Evolutionary conservation across 2,329 filamentous ascomycete genomes (phyloP).

Genomic region (Zymoseptoria passerinii): DNA sequence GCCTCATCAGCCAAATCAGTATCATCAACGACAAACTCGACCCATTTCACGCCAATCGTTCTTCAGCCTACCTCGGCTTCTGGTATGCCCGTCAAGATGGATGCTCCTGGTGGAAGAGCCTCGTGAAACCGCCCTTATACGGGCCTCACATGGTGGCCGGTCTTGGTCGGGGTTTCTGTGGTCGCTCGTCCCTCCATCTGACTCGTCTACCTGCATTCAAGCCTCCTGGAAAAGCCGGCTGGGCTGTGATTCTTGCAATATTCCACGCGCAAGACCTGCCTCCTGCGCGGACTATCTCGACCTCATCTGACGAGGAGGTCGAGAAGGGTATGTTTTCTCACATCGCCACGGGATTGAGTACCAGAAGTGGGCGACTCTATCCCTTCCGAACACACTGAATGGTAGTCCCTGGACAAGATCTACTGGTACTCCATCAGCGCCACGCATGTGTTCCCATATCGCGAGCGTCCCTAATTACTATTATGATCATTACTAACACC

Average conservation of each 20-base stretch:
- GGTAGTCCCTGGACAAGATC: neutral
- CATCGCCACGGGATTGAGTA: neutral
- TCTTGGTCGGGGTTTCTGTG: neutral
- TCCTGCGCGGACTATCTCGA: neutral
- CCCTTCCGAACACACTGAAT: neutral
- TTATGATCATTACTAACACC: constrained; percentile 1
- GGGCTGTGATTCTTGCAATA: neutral
- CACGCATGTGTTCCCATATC: constrained; percentile 1
- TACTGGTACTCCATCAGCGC: neutral
- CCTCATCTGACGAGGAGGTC: neutral
- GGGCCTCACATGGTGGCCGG: neutral
- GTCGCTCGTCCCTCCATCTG: neutral
- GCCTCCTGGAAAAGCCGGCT: neutral
- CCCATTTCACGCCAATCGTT: constrained; percentile 1
- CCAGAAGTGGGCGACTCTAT: neutral
- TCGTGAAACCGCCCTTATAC: constrained; percentile 1
- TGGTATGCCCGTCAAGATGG: neutral
- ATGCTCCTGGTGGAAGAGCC: neutral
- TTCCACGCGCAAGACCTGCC: neutral
- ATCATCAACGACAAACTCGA: constrained; percentile 1
- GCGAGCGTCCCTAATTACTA: neutral
- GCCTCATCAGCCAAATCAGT: neutral
- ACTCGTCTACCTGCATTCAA: neutral
- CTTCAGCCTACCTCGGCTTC: neutral
- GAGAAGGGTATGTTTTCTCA: neutral